These are phyloP conservation scores for Lophiostoma macrostomum DNA, from an alignment of 495 filamentous ascomycete genomes.

Conservation along the genomic window DNA sequence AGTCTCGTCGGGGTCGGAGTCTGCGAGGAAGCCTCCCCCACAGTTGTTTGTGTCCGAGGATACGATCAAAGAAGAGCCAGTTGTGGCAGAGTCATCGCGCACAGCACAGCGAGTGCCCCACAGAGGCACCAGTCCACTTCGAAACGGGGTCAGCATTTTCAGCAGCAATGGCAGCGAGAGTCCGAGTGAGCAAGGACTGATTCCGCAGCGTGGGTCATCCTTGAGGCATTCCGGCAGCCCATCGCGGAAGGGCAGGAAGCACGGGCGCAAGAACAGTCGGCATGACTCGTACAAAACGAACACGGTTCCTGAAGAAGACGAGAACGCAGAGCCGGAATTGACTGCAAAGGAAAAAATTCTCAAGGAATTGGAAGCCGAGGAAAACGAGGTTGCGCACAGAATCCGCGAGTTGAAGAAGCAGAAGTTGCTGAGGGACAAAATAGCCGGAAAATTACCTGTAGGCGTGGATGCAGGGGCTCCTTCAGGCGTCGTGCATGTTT, in stretches of 20 bases:
- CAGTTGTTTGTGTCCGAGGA: conserved; percentile 28
- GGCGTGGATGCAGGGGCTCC: conserved; percentile 32
- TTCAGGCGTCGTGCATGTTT: conserved; percentile 25
- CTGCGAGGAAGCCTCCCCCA: conserved; percentile 11
- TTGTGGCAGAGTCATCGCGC: conserved; percentile 27
- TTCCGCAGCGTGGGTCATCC: conserved; percentile 32
- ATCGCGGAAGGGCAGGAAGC: conserved; percentile 27
- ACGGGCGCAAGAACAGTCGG: conserved; percentile 22
- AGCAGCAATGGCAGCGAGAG: conserved; percentile 15
- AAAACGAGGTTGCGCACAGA: conserved; percentile 30
- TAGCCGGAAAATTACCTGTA: conserved; percentile 33
- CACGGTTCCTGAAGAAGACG: conserved; percentile 35
- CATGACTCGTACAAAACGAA: conserved; percentile 35
- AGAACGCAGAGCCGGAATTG: conserved; percentile 18
- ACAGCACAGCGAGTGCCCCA: conserved; percentile 8
- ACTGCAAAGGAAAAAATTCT: conserved; percentile 28
- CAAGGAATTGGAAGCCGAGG: conserved; percentile 30
- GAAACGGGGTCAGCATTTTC: conserved; percentile 17
- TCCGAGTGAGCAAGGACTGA: conserved; percentile 24
- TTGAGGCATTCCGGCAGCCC: conserved; percentile 32
- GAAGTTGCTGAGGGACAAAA: conserved; percentile 32
- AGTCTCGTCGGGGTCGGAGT: background rate
- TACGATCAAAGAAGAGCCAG: conserved; percentile 34
- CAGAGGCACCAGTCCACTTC: conserved; percentile 22
- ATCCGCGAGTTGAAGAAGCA: conserved; percentile 28